These are phyloP conservation scores for Epicoccum sorghinum DNA, from an alignment of 2,329 filamentous ascomycete genomes.

Conservation along the genomic window DNA sequence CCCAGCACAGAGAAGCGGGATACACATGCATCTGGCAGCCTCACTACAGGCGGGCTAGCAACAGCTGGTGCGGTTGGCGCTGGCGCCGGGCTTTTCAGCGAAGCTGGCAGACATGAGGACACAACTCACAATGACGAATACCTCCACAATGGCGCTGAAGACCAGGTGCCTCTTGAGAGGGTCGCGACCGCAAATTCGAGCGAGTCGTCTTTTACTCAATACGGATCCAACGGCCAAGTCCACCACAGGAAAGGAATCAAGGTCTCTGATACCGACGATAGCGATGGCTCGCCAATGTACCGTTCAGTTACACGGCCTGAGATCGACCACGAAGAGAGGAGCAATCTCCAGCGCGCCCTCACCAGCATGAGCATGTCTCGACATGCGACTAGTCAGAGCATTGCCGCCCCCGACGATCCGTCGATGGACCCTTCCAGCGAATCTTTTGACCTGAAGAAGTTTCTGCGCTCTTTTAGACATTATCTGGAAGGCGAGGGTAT, in stretches of 20 bases:
- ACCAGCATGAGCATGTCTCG: conserved; percentile 30
- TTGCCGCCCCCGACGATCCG: conserved; percentile 50
- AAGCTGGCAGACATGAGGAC: background rate
- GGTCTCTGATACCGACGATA: conserved; percentile 10
- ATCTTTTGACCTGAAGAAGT: conserved; percentile 62
- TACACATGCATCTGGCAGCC: background rate
- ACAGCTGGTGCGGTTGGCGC: background rate
- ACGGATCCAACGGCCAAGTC: conserved; percentile 19
- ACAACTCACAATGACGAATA: background rate
- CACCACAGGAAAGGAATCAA: conserved; percentile 12
- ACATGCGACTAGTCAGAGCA: conserved; percentile 26
- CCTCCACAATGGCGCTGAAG: conserved; percentile 17
- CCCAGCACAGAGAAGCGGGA: conserved; percentile 7
- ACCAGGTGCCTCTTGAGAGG: conserved; percentile 18
- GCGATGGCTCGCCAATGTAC: conserved; percentile 14
- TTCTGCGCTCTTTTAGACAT: conserved; percentile 56
- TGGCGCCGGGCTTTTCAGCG: conserved; percentile 11
- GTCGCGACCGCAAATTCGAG: conserved; percentile 20
- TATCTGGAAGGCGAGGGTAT: conserved; percentile 63
- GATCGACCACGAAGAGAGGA: conserved; percentile 33
- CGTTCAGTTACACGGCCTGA: conserved; percentile 25
- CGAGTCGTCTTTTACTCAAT: conserved; percentile 27
- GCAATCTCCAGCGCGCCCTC: conserved; percentile 35
- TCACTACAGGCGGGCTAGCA: conserved; percentile 7
- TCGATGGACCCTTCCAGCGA: conserved; percentile 59